These are phyloP conservation scores for Rhododendron kiyosumense DNA, from an alignment of 148 eudicot genomes.

Conservation along the genomic window DNA sequence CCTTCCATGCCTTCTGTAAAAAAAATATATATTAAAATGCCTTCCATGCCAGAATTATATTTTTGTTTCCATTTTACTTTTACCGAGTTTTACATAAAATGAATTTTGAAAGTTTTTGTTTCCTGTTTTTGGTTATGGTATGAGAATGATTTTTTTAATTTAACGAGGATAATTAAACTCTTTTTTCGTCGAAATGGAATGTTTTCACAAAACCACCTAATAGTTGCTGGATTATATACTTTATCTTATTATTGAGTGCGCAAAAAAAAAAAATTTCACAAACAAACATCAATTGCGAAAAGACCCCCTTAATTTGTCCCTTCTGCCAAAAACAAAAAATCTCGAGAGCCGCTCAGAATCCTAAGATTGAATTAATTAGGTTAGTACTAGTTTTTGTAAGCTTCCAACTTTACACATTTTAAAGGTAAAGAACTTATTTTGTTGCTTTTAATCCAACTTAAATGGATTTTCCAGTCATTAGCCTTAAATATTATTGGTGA, in stretches of 20 bases:
- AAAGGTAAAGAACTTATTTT: not conserved
- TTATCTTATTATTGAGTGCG: not conserved
- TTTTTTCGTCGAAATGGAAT: too few species aligned
- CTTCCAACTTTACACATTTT: not conserved
- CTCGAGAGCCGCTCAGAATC: not conserved
- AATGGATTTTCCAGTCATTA: not conserved
- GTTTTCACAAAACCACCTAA: not conserved
- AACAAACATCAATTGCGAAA: not conserved
- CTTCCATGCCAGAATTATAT: not conserved
- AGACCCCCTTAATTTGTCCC: not conserved
- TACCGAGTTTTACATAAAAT: too few species aligned
- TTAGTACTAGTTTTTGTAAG: not conserved
- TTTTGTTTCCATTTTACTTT: too few species aligned
- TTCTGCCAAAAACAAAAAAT: not conserved
- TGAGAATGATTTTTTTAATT: too few species aligned
- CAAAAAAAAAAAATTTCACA: not conserved
- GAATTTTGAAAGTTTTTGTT: not conserved
- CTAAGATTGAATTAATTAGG: not conserved
- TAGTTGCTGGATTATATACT: not conserved
- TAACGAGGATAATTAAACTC: too few species aligned
- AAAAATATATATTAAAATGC: too few species aligned
- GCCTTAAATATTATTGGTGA: not conserved
- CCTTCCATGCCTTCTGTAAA: too few species aligned
- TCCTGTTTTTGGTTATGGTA: not conserved
- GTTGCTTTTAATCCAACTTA: not conserved